Conservation (phyloP, 257 asterid species). For the Forsythia viridissima region DNA sequence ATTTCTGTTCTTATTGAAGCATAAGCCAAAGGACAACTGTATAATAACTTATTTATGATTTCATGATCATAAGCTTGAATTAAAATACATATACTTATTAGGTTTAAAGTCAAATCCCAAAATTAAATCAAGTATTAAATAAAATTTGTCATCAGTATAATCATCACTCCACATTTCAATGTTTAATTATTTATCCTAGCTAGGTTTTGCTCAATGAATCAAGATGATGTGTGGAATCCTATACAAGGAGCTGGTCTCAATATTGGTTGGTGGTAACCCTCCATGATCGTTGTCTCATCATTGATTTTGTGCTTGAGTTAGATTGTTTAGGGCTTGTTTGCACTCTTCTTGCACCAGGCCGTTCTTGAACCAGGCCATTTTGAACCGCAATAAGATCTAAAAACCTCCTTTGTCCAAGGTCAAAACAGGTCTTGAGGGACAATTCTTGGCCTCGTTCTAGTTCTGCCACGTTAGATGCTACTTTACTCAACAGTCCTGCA, state of each 20-base stretch:
- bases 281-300: neutral
- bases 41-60: neutral
- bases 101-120: neutral
- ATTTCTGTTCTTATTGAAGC: constrained; percentile 10
- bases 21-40: constrained; percentile 2
- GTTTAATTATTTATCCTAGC: neutral
- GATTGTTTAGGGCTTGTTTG: neutral
- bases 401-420: too few species aligned
- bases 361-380: too few species aligned
- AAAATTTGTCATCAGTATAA: neutral
- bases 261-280: neutral
- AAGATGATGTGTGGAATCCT: neutral
- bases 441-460: too few species aligned
- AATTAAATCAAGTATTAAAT: neutral
- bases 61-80: neutral
- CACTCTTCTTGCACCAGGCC: too few species aligned
- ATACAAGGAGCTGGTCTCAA: neutral
- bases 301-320: neutral
- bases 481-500: too few species aligned
- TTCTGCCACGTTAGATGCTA: too few species aligned
- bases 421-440: too few species aligned
- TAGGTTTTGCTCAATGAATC: neutral
- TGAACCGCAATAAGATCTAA: too few species aligned
- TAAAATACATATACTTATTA: neutral
- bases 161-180: neutral